These are phyloP conservation scores for Senna siamea DNA, from an alignment of 306 rosid genomes.

Conservation along the genomic window DNA sequence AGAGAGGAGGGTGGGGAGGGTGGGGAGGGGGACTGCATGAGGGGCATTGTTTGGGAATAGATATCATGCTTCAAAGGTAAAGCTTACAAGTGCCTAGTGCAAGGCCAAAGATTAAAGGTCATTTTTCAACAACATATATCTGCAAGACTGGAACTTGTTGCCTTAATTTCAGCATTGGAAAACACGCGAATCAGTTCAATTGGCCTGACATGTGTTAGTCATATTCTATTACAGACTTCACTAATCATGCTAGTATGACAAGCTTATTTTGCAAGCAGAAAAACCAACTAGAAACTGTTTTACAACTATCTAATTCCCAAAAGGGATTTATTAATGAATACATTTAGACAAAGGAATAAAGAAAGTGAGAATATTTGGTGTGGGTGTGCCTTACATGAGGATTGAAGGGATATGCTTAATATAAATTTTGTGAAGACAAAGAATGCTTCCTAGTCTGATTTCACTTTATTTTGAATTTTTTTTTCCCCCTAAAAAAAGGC, in stretches of 20 bases:
- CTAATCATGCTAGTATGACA: neutral
- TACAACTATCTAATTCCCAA: neutral
- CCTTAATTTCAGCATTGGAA: no score
- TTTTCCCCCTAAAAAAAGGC: neutral
- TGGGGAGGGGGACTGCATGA: no score
- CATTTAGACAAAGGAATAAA: neutral
- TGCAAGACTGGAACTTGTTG: no score
- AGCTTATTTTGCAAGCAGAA: neutral
- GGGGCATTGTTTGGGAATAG: no score
- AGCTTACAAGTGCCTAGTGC: no score
- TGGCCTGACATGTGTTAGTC: neutral
- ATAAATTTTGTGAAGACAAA: neutral
- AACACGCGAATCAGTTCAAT: no score
- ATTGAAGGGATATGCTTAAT: neutral
- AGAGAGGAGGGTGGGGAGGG: no score
- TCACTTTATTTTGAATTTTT: neutral
- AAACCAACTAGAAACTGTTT: neutral
- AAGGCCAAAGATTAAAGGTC: no score
- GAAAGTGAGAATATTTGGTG: neutral
- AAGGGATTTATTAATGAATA: neutral
- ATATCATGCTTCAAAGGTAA: no score
- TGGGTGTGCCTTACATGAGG: neutral
- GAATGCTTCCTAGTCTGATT: neutral
- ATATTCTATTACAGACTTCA: neutral
- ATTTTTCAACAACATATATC: no score